Conservation (phyloP, 1,284 basidiomycete species). For the Apiotrichum siamense region DNA sequence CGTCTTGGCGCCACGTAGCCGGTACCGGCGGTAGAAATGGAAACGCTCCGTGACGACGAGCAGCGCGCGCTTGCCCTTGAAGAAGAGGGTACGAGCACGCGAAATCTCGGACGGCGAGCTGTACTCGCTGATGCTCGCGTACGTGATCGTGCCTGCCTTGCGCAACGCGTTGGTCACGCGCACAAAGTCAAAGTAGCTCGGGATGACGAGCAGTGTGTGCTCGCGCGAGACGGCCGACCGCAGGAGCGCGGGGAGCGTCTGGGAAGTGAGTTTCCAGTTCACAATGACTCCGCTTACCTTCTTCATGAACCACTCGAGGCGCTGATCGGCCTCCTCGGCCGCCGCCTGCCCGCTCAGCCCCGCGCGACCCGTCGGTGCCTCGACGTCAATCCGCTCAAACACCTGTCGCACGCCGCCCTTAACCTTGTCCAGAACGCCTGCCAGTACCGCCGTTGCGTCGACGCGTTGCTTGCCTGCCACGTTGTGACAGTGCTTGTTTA, state of each 20-base stretch:
- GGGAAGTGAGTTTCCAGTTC: slow-evolving; percentile 4
- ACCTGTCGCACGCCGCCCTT: slow-evolving; percentile 75
- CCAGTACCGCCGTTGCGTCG: slow-evolving; percentile 53
- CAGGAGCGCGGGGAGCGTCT: slow-evolving; percentile 72
- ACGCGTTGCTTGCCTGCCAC: slow-evolving; percentile 74
- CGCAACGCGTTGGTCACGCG: slow-evolving; percentile 80
- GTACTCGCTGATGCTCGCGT: slow-evolving; percentile 88
- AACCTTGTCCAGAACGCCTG: slow-evolving; percentile 59
- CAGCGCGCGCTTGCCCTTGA: slow-evolving; percentile 78
- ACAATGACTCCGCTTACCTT: slow-evolving; percentile 66
- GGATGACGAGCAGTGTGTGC: slow-evolving; percentile 82
- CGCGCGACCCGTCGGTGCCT: slow-evolving; percentile 41
- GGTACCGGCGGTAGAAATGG: slow-evolving; percentile 95
- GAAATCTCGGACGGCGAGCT: slow-evolving; percentile 89
- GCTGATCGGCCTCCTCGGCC: slow-evolving; percentile 74
- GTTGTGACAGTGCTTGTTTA: slow-evolving; percentile 67
- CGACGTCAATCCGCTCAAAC: slow-evolving; percentile 40
- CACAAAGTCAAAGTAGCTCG: slow-evolving; percentile 96
- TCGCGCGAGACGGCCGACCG: slow-evolving; percentile 87
- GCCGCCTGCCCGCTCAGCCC: slow-evolving; percentile 50
- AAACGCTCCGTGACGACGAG: slow-evolving; percentile 91
- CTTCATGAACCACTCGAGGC: slow-evolving; percentile 78
- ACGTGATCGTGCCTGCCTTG: slow-evolving; percentile 63
- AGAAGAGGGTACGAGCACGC: slow-evolving; percentile 86
- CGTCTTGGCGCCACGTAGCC: slow-evolving; percentile 83